phyloP scores from a whole-genome alignment of 2,329 filamentous ascomycete genomes.

The Scopulariopsis brevicaulis region DNA sequence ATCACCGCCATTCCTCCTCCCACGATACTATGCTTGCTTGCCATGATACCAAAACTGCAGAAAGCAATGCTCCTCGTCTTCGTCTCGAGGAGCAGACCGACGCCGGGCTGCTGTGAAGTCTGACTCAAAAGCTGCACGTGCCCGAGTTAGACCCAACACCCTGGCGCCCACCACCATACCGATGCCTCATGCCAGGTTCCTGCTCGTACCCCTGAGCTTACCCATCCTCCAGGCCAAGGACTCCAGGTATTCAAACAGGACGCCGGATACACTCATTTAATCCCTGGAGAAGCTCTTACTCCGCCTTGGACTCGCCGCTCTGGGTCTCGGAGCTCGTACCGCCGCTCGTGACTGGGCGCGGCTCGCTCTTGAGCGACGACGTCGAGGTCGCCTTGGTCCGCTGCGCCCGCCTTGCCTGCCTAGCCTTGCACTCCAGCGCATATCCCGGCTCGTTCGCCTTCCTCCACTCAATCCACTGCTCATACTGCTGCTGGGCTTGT shows the following conservation, averaged over 20 bases:
- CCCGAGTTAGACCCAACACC: too few relatives aligned
- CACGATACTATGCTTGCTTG: neutral
- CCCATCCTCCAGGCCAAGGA: too few relatives aligned
- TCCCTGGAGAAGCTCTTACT: neutral
- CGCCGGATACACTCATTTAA: neutral
- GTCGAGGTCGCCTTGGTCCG: neutral
- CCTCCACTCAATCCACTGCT: slow-evolving; percentile 35
- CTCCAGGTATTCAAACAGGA: neutral
- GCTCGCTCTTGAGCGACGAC: neutral
- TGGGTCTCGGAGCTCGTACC: neutral
- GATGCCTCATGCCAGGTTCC: too few relatives aligned
- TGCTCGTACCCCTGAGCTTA: too few relatives aligned
- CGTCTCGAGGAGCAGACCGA: too few relatives aligned
- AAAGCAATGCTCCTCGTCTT: neutral
- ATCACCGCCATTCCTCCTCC: neutral
- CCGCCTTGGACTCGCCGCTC: neutral
- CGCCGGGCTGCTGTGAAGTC: too few relatives aligned
- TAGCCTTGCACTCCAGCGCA: slow-evolving; percentile 29
- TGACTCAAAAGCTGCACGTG: too few relatives aligned
- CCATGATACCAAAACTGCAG: neutral
- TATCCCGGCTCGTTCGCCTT: slow-evolving; percentile 36
- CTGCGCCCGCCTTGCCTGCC: slow-evolving; percentile 24
- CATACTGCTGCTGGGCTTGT: slow-evolving; percentile 30
- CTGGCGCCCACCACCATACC: too few relatives aligned
- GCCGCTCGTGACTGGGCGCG: neutral